Conservation (phyloP, 495 filamentous ascomycete genomes). For the Tuber umbilicatum region DNA sequence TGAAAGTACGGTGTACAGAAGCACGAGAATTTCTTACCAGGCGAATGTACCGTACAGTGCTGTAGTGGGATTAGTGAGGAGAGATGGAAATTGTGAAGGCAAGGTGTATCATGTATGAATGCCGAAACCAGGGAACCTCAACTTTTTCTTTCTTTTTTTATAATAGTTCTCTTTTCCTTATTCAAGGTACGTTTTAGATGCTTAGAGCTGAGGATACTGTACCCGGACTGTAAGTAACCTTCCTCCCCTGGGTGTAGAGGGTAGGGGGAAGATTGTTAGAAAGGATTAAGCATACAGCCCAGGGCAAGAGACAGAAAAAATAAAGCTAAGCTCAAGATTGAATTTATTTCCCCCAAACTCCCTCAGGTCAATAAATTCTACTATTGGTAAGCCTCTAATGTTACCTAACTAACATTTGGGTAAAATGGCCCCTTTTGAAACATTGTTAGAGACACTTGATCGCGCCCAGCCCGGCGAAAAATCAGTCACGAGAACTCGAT, state of each 20-base stretch:
- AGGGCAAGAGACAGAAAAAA: neutral
- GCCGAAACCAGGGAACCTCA: neutral
- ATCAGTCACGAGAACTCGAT: neutral
- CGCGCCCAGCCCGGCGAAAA: neutral
- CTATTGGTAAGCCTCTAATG: neutral
- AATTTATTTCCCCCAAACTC: neutral
- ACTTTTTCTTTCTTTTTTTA: neutral
- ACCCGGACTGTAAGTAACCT: neutral
- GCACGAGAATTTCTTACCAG: neutral
- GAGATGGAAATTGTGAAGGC: neutral
- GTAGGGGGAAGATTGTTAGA: neutral
- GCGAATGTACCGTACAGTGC: neutral
- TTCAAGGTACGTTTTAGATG: neutral
- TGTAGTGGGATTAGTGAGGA: neutral
- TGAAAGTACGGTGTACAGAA: neutral
- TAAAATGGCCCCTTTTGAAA: neutral
- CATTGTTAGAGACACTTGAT: neutral
- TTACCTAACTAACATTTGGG: neutral
- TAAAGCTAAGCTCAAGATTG: neutral
- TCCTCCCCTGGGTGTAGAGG: neutral
- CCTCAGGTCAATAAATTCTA: neutral
- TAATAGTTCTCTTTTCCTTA: neutral
- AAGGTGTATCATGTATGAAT: neutral
- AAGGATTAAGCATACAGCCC: neutral
- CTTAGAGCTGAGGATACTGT: neutral